Percentiles rank a stretch among this genome's conserved stretches.
Evolutionary conservation across 2,329 filamentous ascomycete genomes (phyloP).

Genomic region (Sclerotinia glacialis): DNA sequence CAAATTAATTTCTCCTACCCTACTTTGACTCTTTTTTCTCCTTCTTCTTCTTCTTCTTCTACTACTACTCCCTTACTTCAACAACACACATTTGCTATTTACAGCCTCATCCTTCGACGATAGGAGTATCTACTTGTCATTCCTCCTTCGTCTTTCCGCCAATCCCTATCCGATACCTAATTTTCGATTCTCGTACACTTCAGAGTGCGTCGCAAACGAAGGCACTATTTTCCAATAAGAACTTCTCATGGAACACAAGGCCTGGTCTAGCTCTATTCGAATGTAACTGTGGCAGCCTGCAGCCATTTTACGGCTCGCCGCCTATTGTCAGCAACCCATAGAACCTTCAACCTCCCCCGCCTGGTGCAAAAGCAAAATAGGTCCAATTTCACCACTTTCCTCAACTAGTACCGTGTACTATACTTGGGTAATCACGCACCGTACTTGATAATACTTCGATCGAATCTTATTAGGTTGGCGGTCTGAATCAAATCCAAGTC

Average conservation of each 20-base stretch:
- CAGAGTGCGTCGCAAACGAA: slow-evolving; percentile 33
- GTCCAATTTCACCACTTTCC: slow-evolving; percentile 6
- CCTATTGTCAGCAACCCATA: slow-evolving; percentile 32
- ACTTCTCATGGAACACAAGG: slow-evolving; percentile 32
- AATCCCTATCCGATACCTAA: background rate
- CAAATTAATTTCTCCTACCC: slow-evolving; percentile 6
- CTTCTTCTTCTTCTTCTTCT: background rate
- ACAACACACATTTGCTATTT: background rate
- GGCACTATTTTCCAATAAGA: slow-evolving; percentile 25
- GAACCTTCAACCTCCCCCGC: slow-evolving; percentile 23
- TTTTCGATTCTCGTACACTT: slow-evolving; percentile 24
- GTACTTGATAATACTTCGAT: slow-evolving; percentile 16
- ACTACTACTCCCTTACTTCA: background rate
- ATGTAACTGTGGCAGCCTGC: slow-evolving; percentile 34
- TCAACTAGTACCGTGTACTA: slow-evolving; percentile 16
- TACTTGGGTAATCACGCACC: slow-evolving; percentile 13
- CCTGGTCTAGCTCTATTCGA: slow-evolving; percentile 34
- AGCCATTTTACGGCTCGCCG: slow-evolving; percentile 33
- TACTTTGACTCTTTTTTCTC: too few relatives aligned
- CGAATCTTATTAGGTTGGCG: slow-evolving; percentile 15
- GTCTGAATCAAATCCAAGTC: slow-evolving; percentile 28
- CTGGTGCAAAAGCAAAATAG: slow-evolving; percentile 19
- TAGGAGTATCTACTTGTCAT: slow-evolving; percentile 1
- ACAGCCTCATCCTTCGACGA: slow-evolving; percentile 24
- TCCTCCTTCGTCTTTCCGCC: slow-evolving; percentile 20